Base-by-base conservation (phyloP, 2,329 filamentous ascomycete genomes). In the Talaromyces islandicus region DNA sequence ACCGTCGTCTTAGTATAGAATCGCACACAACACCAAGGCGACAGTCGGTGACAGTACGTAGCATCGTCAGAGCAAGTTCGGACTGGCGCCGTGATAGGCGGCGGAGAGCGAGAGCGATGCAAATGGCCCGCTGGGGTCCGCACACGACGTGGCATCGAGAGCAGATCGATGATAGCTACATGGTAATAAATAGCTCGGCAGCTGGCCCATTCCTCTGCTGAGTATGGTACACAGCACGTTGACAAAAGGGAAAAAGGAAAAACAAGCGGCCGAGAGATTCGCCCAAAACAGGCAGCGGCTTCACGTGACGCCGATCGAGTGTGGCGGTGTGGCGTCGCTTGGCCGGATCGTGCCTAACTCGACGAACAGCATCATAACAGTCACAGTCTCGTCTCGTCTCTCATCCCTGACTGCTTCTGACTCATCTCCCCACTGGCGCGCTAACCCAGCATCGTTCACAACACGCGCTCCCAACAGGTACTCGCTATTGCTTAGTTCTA, bases 301-400 rank as follows among this genome's bases (percentile, higher is more conserved):
- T 5, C 19, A 60, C 58, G 58, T 60, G 58, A 60, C 54, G 29
- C 21, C 24, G 48, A 50, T 52, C 54, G 32, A 27, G 58, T 38
- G 53, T 51, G 58, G 54, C 35, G 46, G 21, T 56, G 59, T 60
- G 59, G 59, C 59, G 53, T 29, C 19, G 27, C 54, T 21, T 54
- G 46, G 51, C 32, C 27, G 46, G 58, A 53, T 60, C 59, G 59
- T 60, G 59, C 59, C 59, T 60, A 60, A 60, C 32, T n/a, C 29
- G 38, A 24, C 54, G 29, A 24, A 29, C 53, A 30, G 50, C 41
- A 55, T 43, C 54, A 19, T n/a, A n/a, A n/a, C n/a, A 19, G 7
- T 19, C 7, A 46, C 7, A 9, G 10, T 46, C 43, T 46, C 54
- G 54, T 27, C 54, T 32, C 41, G 29, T 46, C 29, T 24, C 51